Conservation (phyloP, 225 moss, liverwort and hornwort species). For the Polytrichum formosum region DNA sequence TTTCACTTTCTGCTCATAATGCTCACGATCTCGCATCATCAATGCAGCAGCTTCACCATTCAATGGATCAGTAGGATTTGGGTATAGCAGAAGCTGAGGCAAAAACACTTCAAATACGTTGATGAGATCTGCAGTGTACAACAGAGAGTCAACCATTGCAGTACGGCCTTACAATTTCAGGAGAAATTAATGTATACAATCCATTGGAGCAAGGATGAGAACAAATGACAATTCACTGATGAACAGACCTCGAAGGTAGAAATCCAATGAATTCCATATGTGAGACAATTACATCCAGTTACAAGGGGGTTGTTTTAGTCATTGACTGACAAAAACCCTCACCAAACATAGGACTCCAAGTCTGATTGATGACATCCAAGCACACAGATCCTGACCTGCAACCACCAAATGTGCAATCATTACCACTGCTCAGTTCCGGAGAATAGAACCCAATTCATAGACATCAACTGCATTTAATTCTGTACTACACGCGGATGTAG, state of each 20-base stretch:
- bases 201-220: too few species aligned
- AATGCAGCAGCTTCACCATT: slow-evolving; percentile 89
- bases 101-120: slow-evolving; percentile 95
- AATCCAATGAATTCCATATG: too few species aligned
- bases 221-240: too few species aligned
- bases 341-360: slow-evolving; percentile 99
- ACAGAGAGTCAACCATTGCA: neutral
- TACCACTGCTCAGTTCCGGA: too few species aligned
- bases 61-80: slow-evolving; percentile 84
- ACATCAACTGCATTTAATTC: too few species aligned
- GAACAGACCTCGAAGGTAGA: too few species aligned
- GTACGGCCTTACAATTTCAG: too few species aligned
- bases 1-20: slow-evolving; percentile 97
- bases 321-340: slow-evolving; percentile 17
- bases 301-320: neutral
- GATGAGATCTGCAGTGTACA: slow-evolving; percentile 73
- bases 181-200: too few species aligned
- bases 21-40: slow-evolving; percentile 91
- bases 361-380: slow-evolving; percentile 97
- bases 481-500: too few species aligned
- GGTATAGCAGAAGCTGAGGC: slow-evolving; percentile 87
- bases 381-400: slow-evolving; percentile 95
- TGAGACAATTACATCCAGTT: too few species aligned
- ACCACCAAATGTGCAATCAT: slow-evolving; percentile 18
- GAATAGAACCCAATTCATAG: too few species aligned